Evolutionary conservation across 176 grass and related monocot genomes (phyloP).

Genomic region (Musa acuminata): DNA sequence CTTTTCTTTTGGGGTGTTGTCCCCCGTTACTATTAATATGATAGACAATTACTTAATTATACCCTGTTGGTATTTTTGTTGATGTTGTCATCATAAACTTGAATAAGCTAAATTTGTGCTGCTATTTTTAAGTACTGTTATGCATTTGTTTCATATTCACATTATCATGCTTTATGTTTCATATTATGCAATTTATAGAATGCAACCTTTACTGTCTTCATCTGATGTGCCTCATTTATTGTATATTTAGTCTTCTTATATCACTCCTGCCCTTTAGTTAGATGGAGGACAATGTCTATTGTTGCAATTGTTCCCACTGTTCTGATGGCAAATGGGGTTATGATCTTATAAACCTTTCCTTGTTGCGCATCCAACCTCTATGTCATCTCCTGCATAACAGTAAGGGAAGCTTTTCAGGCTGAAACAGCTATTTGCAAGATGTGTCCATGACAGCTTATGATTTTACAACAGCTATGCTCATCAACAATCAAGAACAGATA

Average conservation of each 20-base stretch:
- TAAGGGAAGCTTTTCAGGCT: constrained; percentile 85
- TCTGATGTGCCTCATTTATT: not conserved
- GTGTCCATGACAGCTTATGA: no score
- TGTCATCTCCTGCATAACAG: constrained; percentile 29
- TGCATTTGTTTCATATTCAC: not conserved
- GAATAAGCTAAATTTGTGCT: not conserved
- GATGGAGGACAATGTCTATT: constrained; percentile 93
- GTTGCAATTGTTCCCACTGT: constrained; percentile 70
- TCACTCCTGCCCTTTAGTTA: constrained; percentile 25
- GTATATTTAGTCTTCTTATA: constrained; percentile 5
- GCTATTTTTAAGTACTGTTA: not conserved
- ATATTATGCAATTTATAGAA: not conserved
- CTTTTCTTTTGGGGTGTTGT: not conserved
- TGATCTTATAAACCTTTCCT: not conserved
- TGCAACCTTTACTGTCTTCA: not conserved
- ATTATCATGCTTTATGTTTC: not conserved
- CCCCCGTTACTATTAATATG: not conserved
- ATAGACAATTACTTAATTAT: not conserved
- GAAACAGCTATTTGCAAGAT: constrained; percentile 53
- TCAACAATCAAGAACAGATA: no score
- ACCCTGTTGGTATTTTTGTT: not conserved
- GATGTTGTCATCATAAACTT: not conserved
- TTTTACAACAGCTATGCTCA: no score
- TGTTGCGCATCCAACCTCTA: not conserved
- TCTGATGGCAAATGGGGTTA: constrained; percentile 49